These are phyloP conservation scores for Vachellia collinsii DNA, from an alignment of 306 rosid genomes.

Conservation along the genomic window DNA sequence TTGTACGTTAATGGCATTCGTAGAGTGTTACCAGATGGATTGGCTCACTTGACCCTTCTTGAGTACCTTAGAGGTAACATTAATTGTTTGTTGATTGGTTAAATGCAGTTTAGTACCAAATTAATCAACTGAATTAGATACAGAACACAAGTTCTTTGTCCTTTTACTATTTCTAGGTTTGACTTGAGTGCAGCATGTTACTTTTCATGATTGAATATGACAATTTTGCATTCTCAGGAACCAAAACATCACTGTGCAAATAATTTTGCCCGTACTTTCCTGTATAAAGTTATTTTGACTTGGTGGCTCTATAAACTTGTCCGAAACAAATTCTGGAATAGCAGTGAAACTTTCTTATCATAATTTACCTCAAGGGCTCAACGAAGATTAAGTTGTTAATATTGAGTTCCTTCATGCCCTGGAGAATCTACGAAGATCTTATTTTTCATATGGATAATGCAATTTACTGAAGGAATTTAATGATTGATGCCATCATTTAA, in stretches of 20 bases:
- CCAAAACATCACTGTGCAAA: background rate
- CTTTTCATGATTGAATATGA: conserved; percentile 5
- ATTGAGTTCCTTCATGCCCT: background rate
- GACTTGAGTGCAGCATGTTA: background rate
- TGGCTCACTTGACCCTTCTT: conserved; percentile 85
- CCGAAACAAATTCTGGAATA: background rate
- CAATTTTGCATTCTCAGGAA: background rate
- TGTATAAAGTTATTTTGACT: background rate
- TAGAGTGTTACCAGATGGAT: conserved; percentile 69
- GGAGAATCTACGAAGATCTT: background rate
- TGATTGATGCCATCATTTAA: background rate
- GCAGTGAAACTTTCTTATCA: background rate
- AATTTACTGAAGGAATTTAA: background rate
- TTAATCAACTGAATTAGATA: background rate
- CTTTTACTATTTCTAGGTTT: background rate
- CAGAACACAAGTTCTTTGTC: background rate
- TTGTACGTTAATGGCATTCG: conserved; percentile 78
- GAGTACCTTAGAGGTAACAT: conserved; percentile 90
- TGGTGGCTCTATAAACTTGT: background rate
- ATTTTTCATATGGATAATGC: background rate
- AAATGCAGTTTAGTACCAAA: background rate
- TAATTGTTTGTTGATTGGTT: background rate
- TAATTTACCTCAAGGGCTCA: background rate
- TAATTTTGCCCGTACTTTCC: background rate
- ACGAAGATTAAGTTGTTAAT: background rate